Base-by-base conservation (phyloP, 345 rosid genomes). In the Trapa incisa region DNA sequence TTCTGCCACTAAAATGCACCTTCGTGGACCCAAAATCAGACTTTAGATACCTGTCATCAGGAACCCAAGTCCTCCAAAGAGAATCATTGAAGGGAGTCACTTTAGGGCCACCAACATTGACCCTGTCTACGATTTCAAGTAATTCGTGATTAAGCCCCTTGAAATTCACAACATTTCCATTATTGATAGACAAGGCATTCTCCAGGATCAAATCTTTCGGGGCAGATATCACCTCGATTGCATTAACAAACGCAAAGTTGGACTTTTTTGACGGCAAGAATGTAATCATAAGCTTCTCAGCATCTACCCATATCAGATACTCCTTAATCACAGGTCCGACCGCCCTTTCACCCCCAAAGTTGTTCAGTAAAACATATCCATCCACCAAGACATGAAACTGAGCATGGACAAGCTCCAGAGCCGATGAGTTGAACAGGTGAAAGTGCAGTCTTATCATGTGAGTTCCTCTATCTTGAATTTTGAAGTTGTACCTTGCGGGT, bases 51-150 rank as follows among this genome's bases (percentile, higher is more conserved):
- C 67, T 81, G 75, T 85, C 83, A 83, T 90, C 98, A 54, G 96
- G 85, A 67, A 88, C 12, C 96, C 98, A 93, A 58, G 87, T 90
- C 68, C 97, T 88, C 98, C 97, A 90, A 68, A 90, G 39, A 6
- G 91, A 70, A 79, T 90, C 98, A 70, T 93, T 93, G 58, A 87
- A 90, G 11, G 98, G 94, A 64, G 97, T 93, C 61, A 93, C 82
- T 69, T 87, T 90, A 13, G 79, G 76, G 72, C 98, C 98, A 15
- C 98, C 98, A 53, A 93, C 89, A 76, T 79, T 93, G 62, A 87
- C 48, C 79, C 96, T 80, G 61, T 83, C 70, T 48, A 81, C 39
- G 47, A 80, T 74, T 77, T 90, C 84, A 73, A 93, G 78, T 0
- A 87, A 88, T 62, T 88, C 86, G 45, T 72, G 78, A 35, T 67